A percentile compares a stretch with the other conserved stretches of the same genome.
These are phyloP conservation scores for Exserohilum rostratum DNA, from an alignment of 2,329 filamentous ascomycete genomes.

Conservation along the genomic window DNA sequence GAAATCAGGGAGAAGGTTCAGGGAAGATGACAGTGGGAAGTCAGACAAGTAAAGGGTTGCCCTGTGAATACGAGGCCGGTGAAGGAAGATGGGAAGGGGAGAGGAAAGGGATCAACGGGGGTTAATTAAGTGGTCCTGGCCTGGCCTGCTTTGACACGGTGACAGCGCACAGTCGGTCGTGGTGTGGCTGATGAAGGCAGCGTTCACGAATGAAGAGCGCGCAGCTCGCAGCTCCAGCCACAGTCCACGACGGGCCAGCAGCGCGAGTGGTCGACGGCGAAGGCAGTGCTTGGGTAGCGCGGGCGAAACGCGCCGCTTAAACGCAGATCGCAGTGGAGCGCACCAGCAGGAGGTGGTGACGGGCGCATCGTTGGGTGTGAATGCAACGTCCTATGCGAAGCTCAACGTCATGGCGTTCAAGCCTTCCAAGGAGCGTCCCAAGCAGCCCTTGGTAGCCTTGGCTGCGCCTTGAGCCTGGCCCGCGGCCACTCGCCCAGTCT, in stretches of 20 bases:
- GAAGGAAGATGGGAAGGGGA: conserved; percentile 15
- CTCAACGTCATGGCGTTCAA: conserved; percentile 30
- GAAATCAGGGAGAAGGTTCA: background rate
- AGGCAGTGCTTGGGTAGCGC: conserved; percentile 15
- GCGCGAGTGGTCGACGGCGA: background rate
- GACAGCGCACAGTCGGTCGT: conserved; percentile 9
- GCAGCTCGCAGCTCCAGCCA: conserved; percentile 8
- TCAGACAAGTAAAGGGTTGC: conserved; percentile 6
- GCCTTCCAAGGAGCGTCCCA: conserved; percentile 19
- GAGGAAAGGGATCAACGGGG: conserved; percentile 1
- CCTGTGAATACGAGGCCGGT: conserved; percentile 6
- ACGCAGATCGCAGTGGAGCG: no score
- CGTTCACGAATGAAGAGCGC: conserved; percentile 4
- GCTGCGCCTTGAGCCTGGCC: conserved; percentile 19
- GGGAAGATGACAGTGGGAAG: background rate
- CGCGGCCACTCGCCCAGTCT: conserved; percentile 4
- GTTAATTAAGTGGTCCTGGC: conserved; percentile 18
- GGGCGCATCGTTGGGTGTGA: background rate
- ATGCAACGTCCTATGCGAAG: conserved; percentile 15
- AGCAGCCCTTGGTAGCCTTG: conserved; percentile 13
- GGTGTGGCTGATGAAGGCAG: conserved; percentile 4
- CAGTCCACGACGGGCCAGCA: background rate
- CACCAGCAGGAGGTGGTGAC: no score
- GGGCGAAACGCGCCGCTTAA: conserved; percentile 10
- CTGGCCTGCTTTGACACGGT: conserved; percentile 5